Conservation (phyloP, 305 asterid genomes). For the Fraxinus latifolia region DNA sequence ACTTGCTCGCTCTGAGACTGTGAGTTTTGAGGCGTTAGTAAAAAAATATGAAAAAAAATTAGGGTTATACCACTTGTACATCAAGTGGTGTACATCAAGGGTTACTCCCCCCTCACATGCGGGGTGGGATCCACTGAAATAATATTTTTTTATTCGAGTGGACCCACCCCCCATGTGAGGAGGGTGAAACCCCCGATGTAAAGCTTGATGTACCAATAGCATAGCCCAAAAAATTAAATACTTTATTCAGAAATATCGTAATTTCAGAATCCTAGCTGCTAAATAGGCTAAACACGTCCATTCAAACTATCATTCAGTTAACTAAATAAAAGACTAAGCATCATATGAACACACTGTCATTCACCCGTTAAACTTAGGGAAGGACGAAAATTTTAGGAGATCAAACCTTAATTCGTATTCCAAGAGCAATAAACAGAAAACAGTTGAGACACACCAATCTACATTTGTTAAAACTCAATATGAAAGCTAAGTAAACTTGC, state of each 20-base stretch:
- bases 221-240: not conserved
- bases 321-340: not conserved
- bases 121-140: no score
- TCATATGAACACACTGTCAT: not conserved
- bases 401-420: not conserved
- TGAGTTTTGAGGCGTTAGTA: not conserved
- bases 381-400: not conserved
- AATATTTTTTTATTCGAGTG: no score
- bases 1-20: slow-evolving; percentile 65
- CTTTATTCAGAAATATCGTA: not conserved
- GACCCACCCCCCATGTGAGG: no score
- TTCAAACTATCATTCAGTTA: not conserved
- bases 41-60: not conserved
- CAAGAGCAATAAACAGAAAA: not conserved
- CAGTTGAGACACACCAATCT: not conserved
- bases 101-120: no score
- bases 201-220: no score
- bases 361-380: not conserved
- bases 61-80: no score
- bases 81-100: no score
- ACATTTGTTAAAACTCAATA: not conserved
- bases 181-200: no score
- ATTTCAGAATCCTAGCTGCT: not conserved
- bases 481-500: not conserved
- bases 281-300: not conserved